Percentiles rank a stretch among this genome's conserved stretches.
These are phyloP conservation scores for Suillus plorans DNA, from an alignment of 768 basidiomycete species.

Conservation along the genomic window DNA sequence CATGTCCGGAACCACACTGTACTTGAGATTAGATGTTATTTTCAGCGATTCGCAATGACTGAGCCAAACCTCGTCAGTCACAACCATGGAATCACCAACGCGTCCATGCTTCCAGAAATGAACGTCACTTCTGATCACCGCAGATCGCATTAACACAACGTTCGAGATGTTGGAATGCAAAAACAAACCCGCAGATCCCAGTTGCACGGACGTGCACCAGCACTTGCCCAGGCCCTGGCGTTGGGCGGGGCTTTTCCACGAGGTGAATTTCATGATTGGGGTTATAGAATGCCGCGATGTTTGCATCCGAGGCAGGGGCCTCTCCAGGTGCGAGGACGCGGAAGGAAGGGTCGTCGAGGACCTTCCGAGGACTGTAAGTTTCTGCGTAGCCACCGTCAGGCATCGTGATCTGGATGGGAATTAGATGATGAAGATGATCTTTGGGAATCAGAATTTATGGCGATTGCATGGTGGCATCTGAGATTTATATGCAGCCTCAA, in stretches of 20 bases:
- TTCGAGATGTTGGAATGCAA: neutral
- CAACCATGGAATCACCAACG: slow-evolving; percentile 69
- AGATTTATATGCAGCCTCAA: neutral
- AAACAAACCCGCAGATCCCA: slow-evolving; percentile 64
- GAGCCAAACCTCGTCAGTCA: slow-evolving; percentile 55
- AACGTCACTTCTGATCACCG: slow-evolving; percentile 56
- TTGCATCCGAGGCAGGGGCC: slow-evolving; percentile 45
- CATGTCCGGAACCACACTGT: slow-evolving; percentile 69
- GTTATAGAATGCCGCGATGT: slow-evolving; percentile 67
- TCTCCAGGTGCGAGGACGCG: slow-evolving; percentile 51
- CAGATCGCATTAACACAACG: neutral
- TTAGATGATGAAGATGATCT: neutral
- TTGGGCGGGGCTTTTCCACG: slow-evolving; percentile 61
- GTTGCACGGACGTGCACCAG: slow-evolving; percentile 66
- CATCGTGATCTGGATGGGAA: slow-evolving; percentile 14
- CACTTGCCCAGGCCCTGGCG: slow-evolving; percentile 64
- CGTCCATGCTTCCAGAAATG: slow-evolving; percentile 75
- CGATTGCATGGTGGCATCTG: neutral
- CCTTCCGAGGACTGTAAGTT: slow-evolving; percentile 54
- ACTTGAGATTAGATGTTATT: neutral
- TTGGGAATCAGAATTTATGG: neutral
- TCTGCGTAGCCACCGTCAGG: slow-evolving; percentile 33
- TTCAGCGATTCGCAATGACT: neutral
- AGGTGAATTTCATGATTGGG: slow-evolving; percentile 62
- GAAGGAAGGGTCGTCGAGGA: slow-evolving; percentile 56